Percentiles rank a stretch among this genome's conserved stretches.
phyloP scores from a whole-genome alignment of 1,139 yeast species.

The Saccharomyces hybrid region DNA sequence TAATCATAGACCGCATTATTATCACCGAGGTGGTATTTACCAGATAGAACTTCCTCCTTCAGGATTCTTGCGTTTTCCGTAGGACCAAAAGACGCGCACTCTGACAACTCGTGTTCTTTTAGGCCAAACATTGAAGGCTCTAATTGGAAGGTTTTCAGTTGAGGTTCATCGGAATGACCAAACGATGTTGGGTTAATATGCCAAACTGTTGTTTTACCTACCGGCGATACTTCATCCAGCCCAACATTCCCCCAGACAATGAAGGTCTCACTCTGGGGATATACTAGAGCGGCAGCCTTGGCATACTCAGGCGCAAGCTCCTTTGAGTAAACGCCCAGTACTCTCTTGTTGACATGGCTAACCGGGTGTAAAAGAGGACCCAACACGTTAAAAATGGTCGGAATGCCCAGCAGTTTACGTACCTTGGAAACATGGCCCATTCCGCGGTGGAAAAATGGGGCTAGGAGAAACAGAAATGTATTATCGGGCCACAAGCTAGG shows the following conservation, averaged over 20 bases:
- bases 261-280: conserved; percentile 45
- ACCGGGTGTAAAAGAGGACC: conserved; percentile 94
- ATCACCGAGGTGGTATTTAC: conserved; percentile 40
- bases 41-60: conserved; percentile 45
- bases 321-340: conserved; percentile 82
- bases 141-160: conserved; percentile 35
- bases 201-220: conserved; percentile 80
- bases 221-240: conserved; percentile 86
- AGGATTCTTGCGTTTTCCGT: conserved; percentile 67
- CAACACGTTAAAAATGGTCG: conserved; percentile 84
- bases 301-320: conserved; percentile 78
- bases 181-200: conserved; percentile 42
- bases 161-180: conserved; percentile 21
- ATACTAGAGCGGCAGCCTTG: conserved; percentile 51
- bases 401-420: conserved; percentile 71
- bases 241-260: conserved; percentile 91
- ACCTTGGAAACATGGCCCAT: conserved; percentile 79
- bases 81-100: conserved; percentile 82
- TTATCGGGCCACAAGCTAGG: conserved; percentile 49
- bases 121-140: conserved; percentile 73
- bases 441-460: conserved; percentile 93
- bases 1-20: conserved; percentile 73
- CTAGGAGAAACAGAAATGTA: conserved; percentile 71
- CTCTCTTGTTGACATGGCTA: conserved; percentile 52
- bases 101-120: conserved; percentile 57